Conservation (phyloP, 2,329 filamentous ascomycete genomes). For the Phaeosphaeriaceae sp. region DNA sequence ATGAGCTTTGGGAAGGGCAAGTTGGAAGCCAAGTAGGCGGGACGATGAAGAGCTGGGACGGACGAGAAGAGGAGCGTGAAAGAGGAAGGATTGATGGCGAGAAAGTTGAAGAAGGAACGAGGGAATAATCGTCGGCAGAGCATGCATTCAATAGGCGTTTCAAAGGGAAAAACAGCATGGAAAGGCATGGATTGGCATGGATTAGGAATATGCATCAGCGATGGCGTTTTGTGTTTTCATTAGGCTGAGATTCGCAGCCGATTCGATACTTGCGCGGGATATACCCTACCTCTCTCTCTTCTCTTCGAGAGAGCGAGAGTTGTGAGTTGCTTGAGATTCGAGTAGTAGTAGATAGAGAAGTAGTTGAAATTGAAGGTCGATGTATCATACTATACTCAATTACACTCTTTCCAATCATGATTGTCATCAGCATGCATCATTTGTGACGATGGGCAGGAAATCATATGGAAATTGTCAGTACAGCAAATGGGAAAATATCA, state of each 20-base stretch:
- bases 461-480: no score
- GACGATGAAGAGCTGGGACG: not conserved
- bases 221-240: conserved; percentile 30
- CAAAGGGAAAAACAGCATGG: not conserved
- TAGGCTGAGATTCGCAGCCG: not conserved
- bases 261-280: not conserved
- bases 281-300: not conserved
- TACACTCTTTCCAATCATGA: no score
- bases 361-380: no score
- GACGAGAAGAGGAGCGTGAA: no score
- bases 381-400: no score
- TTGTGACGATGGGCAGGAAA: no score
- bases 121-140: not conserved
- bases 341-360: no score
- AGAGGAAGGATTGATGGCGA: not conserved
- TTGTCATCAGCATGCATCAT: no score
- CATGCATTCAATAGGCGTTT: conserved; percentile 8
- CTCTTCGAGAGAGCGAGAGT: not conserved
- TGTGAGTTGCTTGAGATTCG: no score
- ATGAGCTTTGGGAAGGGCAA: conserved; percentile 28
- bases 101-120: not conserved
- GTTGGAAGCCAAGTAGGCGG: not conserved
- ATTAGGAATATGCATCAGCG: conserved; percentile 27
- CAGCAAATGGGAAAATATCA: no score
- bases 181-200: not conserved